Base-by-base conservation (phyloP, 2,329 filamentous ascomycete genomes). In the Aspergillus sp. region DNA sequence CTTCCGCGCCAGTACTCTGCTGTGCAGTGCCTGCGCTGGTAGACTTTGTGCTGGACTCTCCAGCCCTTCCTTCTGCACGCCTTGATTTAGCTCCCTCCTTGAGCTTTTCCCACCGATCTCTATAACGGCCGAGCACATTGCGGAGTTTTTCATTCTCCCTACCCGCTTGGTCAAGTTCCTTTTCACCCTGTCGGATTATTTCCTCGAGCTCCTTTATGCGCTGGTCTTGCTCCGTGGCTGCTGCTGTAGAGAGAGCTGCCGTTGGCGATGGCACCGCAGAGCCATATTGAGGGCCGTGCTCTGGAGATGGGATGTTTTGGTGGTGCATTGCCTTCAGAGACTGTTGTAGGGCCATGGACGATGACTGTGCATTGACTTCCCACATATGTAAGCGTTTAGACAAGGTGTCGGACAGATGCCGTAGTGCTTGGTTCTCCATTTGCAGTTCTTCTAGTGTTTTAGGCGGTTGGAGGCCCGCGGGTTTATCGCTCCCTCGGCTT, bases 371-470 rank as follows among this genome's bases (percentile, higher is more conserved):
- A 66, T 91, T 93, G 40, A 91, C 88, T 75, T 99, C 93, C 77
- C 96, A 99, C 61, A 92, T 89, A 67, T 95, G 90, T n/a, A 99
- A 83, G 0, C 93, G 86, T 66, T 89, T 90, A 61, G 89, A 90
- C 37, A 97, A 83, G 50, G 91, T 91, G 74, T 98, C 93, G 8
- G 96, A 85, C 66, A 92, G 87, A 57, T 89, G 85, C 68, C 95
- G 93, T 51, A 98, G 82, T 9, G 89, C 90, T 61, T 89, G 84
- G 73, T 98, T 99, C 70, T 98, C 91, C 49, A 93, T 84, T 62
- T 89, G 87, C 9, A 98, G 82, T 74, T 99, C 95, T 73, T 99
- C 95, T 61, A 91, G 80, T 3, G 89, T 89, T 69, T 91, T 93
- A 1, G 71, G 70, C 51, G 69, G 73, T 27, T 73, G 67, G 4